Conservation (phyloP, 768 basidiomycete species). For the Suillus alpinus region DNA sequence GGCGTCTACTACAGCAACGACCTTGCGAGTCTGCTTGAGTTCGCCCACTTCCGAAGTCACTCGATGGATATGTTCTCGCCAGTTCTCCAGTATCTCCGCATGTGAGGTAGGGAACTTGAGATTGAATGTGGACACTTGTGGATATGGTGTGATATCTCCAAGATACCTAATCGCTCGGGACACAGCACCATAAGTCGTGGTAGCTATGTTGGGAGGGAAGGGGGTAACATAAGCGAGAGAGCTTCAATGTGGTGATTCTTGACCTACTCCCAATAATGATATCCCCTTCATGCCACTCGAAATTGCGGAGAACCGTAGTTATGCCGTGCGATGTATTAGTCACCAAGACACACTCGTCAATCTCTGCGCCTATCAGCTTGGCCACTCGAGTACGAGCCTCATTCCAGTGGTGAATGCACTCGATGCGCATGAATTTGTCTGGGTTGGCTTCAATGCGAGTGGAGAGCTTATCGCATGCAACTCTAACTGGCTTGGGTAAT, state of each 20-base stretch:
- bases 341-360: constrained; percentile 56
- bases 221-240: neutral
- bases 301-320: constrained; percentile 64
- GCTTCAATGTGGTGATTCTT: constrained; percentile 1
- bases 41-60: constrained; percentile 22
- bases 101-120: constrained; percentile 58
- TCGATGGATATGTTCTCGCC: constrained; percentile 37
- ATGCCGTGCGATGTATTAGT: constrained; percentile 36
- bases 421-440: constrained; percentile 51
- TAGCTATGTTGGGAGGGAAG: constrained; percentile 33
- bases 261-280: constrained; percentile 59
- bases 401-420: constrained; percentile 32
- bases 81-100: constrained; percentile 48
- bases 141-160: constrained; percentile 52
- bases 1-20: constrained; percentile 68
- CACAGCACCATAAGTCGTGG: constrained; percentile 58
- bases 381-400: constrained; percentile 48
- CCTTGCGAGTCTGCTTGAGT: constrained; percentile 37
- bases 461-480: constrained; percentile 40
- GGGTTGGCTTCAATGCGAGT: constrained; percentile 51
- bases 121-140: constrained; percentile 46
- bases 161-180: constrained; percentile 51
- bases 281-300: constrained; percentile 68
- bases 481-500: constrained; percentile 49
- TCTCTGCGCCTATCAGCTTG: constrained; percentile 44